A percentile compares a stretch with the other conserved stretches of the same genome.
Conservation (phyloP, 164 flowering plant genomes). For the Aristolochia fimbriata region DNA sequence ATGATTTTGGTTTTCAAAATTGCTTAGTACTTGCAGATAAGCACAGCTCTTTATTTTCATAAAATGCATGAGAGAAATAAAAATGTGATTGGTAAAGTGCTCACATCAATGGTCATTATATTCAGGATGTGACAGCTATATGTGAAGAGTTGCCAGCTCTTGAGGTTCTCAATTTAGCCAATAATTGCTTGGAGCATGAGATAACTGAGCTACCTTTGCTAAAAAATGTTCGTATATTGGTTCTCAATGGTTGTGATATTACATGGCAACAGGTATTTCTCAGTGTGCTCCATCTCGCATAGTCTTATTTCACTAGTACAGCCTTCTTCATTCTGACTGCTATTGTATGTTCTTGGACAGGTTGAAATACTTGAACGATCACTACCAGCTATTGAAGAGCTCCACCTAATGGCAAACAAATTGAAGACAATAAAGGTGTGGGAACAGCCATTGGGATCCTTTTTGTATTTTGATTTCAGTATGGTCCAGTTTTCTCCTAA, state of each 20-base stretch:
- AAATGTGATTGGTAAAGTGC: no score
- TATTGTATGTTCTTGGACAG: conserved; percentile 28
- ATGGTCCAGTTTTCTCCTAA: neutral
- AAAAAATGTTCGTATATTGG: conserved; percentile 47
- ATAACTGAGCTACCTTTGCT: conserved; percentile 36
- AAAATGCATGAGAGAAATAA: no score
- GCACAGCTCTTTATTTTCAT: no score
- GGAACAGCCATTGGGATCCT: neutral
- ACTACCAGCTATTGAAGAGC: conserved; percentile 60
- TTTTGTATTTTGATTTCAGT: neutral
- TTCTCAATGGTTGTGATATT: conserved; percentile 63
- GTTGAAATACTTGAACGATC: conserved; percentile 61
- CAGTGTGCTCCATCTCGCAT: neutral
- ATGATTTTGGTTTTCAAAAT: no score
- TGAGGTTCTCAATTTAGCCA: conserved; percentile 50
- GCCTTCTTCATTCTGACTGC: neutral
- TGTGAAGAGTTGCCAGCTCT: conserved; percentile 65
- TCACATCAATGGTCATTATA: neutral
- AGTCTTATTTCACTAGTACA: neutral
- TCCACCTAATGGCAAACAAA: conserved; percentile 83
- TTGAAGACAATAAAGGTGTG: conserved; percentile 48
- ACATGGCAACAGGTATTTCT: conserved; percentile 64
- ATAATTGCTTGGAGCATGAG: conserved; percentile 43
- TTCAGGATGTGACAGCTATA: conserved; percentile 59
- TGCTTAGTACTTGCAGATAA: no score